phyloP scores from a whole-genome alignment of 768 basidiomycete species.

The Auricularia sp. region DNA sequence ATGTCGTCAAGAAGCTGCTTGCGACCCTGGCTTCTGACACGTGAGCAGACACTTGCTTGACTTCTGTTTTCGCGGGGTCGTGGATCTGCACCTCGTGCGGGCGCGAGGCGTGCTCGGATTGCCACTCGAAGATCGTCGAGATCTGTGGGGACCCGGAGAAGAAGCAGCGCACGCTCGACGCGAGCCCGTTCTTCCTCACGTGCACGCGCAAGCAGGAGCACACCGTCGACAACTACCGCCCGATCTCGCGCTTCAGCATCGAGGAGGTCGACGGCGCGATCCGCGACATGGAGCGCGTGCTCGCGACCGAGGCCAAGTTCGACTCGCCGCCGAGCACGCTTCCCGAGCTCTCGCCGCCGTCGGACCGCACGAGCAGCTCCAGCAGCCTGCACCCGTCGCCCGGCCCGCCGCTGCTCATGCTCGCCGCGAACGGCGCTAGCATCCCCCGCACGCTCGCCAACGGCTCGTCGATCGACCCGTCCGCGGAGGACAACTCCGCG shows the following conservation, averaged over 20 bases:
- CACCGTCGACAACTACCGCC: constrained; percentile 54
- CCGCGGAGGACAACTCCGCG: neutral
- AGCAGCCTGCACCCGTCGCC: constrained; percentile 9
- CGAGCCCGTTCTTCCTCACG: constrained; percentile 64
- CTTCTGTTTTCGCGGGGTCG: constrained; percentile 79
- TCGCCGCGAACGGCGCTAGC: neutral
- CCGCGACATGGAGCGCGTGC: constrained; percentile 44
- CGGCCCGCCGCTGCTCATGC: neutral
- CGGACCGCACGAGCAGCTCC: constrained; percentile 7
- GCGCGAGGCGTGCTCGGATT: constrained; percentile 80
- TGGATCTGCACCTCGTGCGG: constrained; percentile 92
- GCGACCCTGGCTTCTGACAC: neutral
- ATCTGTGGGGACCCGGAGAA: constrained; percentile 42
- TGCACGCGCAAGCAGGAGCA: constrained; percentile 70
- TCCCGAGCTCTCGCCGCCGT: neutral
- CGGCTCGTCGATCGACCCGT: neutral
- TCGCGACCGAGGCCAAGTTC: constrained; percentile 16
- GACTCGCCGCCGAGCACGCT: neutral
- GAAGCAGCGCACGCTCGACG: constrained; percentile 39
- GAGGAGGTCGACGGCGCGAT: constrained; percentile 58
- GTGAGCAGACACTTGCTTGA: constrained; percentile 80
- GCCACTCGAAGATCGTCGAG: constrained; percentile 59
- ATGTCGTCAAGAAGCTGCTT: constrained; percentile 17
- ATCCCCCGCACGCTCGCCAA: neutral
- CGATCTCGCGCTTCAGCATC: constrained; percentile 67